Base-by-base conservation (phyloP, 2,329 filamentous ascomycete genomes). In the Ramularia collo-cygni region DNA sequence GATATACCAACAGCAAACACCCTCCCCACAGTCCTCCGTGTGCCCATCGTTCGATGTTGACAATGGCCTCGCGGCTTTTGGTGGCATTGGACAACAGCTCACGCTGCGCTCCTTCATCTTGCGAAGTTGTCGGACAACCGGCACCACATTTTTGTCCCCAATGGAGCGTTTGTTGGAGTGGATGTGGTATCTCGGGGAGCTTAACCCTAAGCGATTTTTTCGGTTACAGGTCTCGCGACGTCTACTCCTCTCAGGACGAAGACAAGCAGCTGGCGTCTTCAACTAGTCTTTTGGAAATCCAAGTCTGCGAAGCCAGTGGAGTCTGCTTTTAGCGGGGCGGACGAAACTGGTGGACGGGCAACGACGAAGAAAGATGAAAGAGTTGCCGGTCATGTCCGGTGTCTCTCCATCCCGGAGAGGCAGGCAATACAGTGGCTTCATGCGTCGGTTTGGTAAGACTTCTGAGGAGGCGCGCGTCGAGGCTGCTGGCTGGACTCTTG, bases 181-280 rank as follows among this genome's bases (percentile, higher is more conserved):
- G 57, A 60, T 62, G 60, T 58, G 54, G 68, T 40, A 44, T 48
- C 40, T 42, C 35, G 44, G 50, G 86, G 85, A 89, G 89, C 85
- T 89, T 94, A 95, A 94, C 89, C 89, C 89, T 95, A 95, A 84
- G 75, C 70, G 70, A 66, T 58, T 47, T 69, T 64, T 70, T 79
- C 83, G 84, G 85, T 80, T 78, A 60, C 57, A 50, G 56, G 79
- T 57, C 40, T 60, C 48, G 46, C 50, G 56, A 47, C 78, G 48
- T 46, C 37, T 40, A 38, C 44, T 39, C 35, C 40, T 42, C 35
- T 37, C 19, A 17, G 28, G 37, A 35, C 35, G 77, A 72, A 73
- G 62, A 64, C 70, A 68, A 76, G 81, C 83, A 79, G 79, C 79
- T 74, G 68, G 74, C 67, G 69, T 70, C 69, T 74, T 43, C 73